These are phyloP conservation scores for Metarhizium sp. DNA, from an alignment of 2,329 filamentous ascomycete species.

Conservation along the genomic window DNA sequence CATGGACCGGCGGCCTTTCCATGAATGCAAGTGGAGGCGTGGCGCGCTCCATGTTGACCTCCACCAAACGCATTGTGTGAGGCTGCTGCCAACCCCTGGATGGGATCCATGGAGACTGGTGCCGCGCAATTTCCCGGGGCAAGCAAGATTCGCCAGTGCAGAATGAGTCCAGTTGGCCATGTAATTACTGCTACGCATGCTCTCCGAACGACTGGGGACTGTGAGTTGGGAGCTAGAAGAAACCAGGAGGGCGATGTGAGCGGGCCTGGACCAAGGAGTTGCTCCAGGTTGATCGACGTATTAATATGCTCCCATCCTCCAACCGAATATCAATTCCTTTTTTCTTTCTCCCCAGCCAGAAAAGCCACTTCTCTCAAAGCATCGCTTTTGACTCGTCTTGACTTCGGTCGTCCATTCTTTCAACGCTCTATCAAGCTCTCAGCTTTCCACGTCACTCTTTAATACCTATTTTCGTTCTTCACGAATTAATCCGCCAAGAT, in stretches of 20 bases:
- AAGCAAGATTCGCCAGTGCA: not conserved
- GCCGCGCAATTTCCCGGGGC: slow-evolving; percentile 15
- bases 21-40: not conserved
- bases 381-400: slow-evolving; percentile 34
- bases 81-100: slow-evolving; percentile 1
- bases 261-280: not conserved
- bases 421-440: slow-evolving; percentile 22
- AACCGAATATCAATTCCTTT: slow-evolving; percentile 10
- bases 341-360: slow-evolving; percentile 30
- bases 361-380: slow-evolving; percentile 29
- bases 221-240: too few relatives aligned
- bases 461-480: slow-evolving; percentile 20
- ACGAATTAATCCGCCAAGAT: slow-evolving; percentile 41
- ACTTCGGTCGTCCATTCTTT: slow-evolving; percentile 53
- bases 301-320: slow-evolving; percentile 37
- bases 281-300: slow-evolving; percentile 16
- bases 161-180: not conserved
- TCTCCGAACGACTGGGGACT: too few relatives aligned
- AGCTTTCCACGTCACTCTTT: slow-evolving; percentile 22
- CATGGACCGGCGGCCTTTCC: not conserved
- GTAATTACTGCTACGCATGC: not conserved
- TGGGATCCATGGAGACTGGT: slow-evolving; percentile 2
- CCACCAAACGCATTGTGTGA: slow-evolving; percentile 5
- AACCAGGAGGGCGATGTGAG: not conserved
- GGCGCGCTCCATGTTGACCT: slow-evolving; percentile 4